Conservation (phyloP, 371 early-diverging fungal genomes). For the Capillidium heterosporum region DNA sequence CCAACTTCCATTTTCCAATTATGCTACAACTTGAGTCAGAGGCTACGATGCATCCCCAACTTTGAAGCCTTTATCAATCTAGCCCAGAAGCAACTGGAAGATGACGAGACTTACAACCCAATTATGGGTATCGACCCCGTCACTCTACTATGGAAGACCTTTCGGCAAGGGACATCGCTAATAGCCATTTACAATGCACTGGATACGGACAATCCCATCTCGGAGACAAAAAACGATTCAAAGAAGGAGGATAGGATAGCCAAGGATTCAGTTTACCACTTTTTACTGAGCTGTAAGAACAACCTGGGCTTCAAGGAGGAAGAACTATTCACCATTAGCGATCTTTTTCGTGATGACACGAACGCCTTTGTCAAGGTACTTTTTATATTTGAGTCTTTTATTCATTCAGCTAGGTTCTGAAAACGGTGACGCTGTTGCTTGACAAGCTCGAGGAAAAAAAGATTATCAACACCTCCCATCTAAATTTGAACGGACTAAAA, state of each 20-base stretch:
- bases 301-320: conserved; percentile 49
- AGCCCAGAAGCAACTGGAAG: conserved; percentile 14
- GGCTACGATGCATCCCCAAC: conserved; percentile 32
- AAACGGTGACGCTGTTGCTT: conserved; percentile 47
- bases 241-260: conserved; percentile 25
- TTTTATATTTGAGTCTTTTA: not conserved
- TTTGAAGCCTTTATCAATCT: conserved; percentile 32
- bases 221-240: conserved; percentile 22
- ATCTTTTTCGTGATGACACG: conserved; percentile 85
- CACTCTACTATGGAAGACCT: conserved; percentile 65
- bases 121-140: conserved; percentile 46
- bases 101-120: conserved; percentile 15
- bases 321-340: conserved; percentile 70
- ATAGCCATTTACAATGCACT: conserved; percentile 67
- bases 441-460: conserved; percentile 49
- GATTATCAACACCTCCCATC: conserved; percentile 23
- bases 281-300: conserved; percentile 48
- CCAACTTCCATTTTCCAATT: conserved; percentile 38
- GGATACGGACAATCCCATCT: conserved; percentile 25
- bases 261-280: conserved; percentile 68
- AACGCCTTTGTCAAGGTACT: conserved; percentile 87
- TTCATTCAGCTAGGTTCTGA: conserved; percentile 21
- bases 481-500: conserved; percentile 27
- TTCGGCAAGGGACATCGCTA: conserved; percentile 77
- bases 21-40: conserved; percentile 34